Conservation (phyloP, 176 grass and related monocot species). For the Aegilops longissima region DNA sequence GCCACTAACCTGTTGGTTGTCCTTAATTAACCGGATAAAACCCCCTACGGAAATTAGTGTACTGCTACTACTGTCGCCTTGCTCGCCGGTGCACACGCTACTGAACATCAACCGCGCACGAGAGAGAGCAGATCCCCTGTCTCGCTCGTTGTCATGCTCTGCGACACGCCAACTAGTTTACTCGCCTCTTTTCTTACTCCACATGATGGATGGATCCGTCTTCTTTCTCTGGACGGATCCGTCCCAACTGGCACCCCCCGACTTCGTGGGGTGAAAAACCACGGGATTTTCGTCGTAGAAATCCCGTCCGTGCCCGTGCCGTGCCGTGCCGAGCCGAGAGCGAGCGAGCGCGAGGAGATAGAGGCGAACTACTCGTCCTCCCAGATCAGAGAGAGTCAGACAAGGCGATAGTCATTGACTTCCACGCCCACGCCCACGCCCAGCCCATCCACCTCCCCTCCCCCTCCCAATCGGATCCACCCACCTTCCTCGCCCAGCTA, state of each 20-base stretch:
- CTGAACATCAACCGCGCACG: no score
- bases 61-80: not conserved
- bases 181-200: not conserved
- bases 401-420: conserved; percentile 23
- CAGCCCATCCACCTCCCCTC: not conserved
- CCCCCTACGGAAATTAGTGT: not conserved
- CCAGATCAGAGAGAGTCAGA: conserved; percentile 2
- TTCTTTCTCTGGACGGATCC: no score
- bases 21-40: not conserved
- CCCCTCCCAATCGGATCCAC: conserved; percentile 36
- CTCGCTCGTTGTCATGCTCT: not conserved
- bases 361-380: not conserved
- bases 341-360: not conserved
- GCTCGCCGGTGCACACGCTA: not conserved
- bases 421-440: conserved; percentile 14
- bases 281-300: not conserved
- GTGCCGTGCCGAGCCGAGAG: not conserved
- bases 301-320: not conserved
- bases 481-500: not conserved
- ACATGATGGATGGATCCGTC: no score
- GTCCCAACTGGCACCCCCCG: not conserved
- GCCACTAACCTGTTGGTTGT: not conserved
- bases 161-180: not conserved
- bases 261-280: not conserved
- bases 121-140: not conserved